A percentile compares a stretch with the other conserved stretches of the same genome.
Evolutionary conservation across 768 basidiomycete species (phyloP).

Genomic region (Trametes meyenii): DNA sequence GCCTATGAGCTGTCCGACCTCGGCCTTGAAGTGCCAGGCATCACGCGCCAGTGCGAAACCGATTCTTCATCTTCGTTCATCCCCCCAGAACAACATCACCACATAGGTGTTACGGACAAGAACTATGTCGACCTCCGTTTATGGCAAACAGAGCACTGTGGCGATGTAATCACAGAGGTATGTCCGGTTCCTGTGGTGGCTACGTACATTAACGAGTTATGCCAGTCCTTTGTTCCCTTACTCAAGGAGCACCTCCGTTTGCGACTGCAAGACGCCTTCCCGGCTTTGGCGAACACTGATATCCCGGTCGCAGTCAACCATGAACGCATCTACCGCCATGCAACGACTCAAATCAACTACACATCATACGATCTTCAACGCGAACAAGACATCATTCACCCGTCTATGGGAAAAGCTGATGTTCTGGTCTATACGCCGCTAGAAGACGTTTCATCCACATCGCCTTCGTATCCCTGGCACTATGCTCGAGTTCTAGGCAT

Average conservation of each 20-base stretch:
- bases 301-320: constrained; percentile 14
- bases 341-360: constrained; percentile 25
- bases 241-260: constrained; percentile 31
- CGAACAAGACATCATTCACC: constrained; percentile 23
- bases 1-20: background rate
- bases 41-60: background rate
- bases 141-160: constrained; percentile 7
- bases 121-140: constrained; percentile 1
- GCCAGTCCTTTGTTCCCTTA: constrained; percentile 22
- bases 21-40: background rate
- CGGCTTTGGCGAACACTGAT: constrained; percentile 19
- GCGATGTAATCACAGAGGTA: constrained; percentile 26
- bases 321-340: constrained; percentile 28
- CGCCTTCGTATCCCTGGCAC: too few relatives aligned
- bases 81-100: background rate
- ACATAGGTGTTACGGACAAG: background rate
- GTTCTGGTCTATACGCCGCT: constrained; percentile 18
- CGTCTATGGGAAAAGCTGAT: constrained; percentile 6
- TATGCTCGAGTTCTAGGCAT: too few relatives aligned
- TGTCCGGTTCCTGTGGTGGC: background rate
- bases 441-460: too few relatives aligned
- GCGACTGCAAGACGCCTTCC: constrained; percentile 5
- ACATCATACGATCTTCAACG: constrained; percentile 28
- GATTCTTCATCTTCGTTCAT: background rate
- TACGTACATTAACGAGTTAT: too few relatives aligned